Base-by-base conservation (phyloP, 371 early-diverging fungal genomes). In the Lichtheimia ornata region DNA sequence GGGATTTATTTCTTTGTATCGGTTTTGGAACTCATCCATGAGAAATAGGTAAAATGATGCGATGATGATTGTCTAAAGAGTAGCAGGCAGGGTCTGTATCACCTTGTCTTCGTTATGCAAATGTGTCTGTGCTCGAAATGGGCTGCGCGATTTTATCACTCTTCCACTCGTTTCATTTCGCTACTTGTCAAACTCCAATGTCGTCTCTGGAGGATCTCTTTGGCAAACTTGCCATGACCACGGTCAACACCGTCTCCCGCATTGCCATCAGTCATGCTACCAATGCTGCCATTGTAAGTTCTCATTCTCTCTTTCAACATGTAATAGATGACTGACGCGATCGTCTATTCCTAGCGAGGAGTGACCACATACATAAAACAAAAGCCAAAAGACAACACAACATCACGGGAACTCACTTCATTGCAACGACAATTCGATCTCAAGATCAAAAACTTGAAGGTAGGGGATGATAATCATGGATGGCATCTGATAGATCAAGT, bases 181-280 rank as follows among this genome's bases (percentile, higher is more conserved):
- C 59, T 13, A 28, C 50, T 50, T 20, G 17, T 35, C 35, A 47
- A 27, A 17, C 17, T 13, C 17, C 15, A 27, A 77, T 72, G 67
- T 58, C 69, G 47, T 71, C 67, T 17, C 53, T 89, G 64, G 90
- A 90, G 62, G 85, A 86, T 50, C 61, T 90, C 6, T 84, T 90
- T 61, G 73, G 86, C 4, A 88, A 84, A 61, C 64, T 89, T 22
- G 90, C 91, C 2, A 66, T 91, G 58, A 83, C 82, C 18, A 88
- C 89, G 11, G 89, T 87, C 20, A 79, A 83, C 4, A 82, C 89
- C n/a, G 91, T 88, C 2, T 89, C 90, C 50, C 84, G 86, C 49
- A 89, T 89, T 20, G 91, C 91, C 17, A 76, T 91, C 49, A 86
- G 86, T 30, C 84, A 86, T 51, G 89, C 88, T 4, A 84, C 87